Conservation (phyloP, 306 rosid species). For the Prinsepia uniflora region DNA sequence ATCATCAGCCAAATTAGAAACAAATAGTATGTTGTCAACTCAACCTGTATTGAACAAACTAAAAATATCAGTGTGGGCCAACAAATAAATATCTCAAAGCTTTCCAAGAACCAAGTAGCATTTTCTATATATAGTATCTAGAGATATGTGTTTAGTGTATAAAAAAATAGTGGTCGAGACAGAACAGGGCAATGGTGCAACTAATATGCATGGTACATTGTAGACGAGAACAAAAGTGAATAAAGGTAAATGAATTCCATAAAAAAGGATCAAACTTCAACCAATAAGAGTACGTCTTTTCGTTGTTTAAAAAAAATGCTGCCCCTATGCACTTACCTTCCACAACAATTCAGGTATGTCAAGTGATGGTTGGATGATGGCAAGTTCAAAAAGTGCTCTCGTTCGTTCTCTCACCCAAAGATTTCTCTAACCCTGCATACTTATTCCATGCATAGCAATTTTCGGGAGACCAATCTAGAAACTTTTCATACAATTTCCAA, state of each 20-base stretch:
- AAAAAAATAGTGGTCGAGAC: not conserved
- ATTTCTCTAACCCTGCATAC: constrained; percentile 81
- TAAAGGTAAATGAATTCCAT: not conserved
- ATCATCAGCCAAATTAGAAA: not conserved
- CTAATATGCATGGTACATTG: not conserved
- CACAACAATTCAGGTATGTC: constrained; percentile 94
- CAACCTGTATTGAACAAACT: not conserved
- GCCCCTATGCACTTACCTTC: constrained; percentile 53
- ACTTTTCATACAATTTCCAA: constrained; percentile 75
- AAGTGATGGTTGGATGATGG: constrained; percentile 81
- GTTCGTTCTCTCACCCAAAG: constrained; percentile 85
- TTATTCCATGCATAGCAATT: constrained; percentile 97
- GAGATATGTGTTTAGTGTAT: not conserved
- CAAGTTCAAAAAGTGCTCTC: constrained; percentile 83
- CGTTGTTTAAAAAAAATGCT: not conserved
- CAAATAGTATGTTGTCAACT: not conserved
- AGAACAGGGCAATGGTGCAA: not conserved
- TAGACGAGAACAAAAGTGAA: not conserved
- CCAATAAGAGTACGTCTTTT: not conserved
- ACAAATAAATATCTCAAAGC: not conserved
- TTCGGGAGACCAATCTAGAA: constrained; percentile 84
- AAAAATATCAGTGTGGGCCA: not conserved
- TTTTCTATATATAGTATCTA: not conserved
- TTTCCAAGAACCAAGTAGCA: not conserved
- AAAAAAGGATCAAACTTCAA: not conserved